A percentile compares a stretch with the other conserved stretches of the same genome.
Conservation (phyloP, 371 early-diverging fungal genomes). For the Paraphysoderma sedebokerense region DNA sequence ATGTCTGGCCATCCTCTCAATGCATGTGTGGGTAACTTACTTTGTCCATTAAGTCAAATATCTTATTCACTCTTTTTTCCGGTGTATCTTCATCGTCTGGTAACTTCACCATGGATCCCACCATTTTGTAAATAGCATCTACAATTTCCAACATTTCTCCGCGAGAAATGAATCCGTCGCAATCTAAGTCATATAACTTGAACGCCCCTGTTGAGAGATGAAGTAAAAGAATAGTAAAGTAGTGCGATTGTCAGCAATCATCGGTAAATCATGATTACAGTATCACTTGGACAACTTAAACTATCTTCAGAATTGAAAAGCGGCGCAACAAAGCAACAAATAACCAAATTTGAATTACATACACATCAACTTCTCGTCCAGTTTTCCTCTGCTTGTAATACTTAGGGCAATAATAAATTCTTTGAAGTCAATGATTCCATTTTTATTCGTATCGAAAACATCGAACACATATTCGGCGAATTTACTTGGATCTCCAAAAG, state of each 20-base stretch:
- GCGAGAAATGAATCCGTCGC: conserved; percentile 69
- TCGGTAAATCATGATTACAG: conserved; percentile 1
- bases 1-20: neutral
- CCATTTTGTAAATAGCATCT: conserved; percentile 85
- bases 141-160: conserved; percentile 82
- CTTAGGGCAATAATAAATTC: conserved; percentile 82
- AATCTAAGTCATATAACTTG: conserved; percentile 80
- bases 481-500: conserved; percentile 80
- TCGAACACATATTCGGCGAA: conserved; percentile 84
- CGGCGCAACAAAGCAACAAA: conserved; percentile 9
- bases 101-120: conserved; percentile 68
- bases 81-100: conserved; percentile 88
- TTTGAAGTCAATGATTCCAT: conserved; percentile 77
- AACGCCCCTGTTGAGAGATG: conserved; percentile 23
- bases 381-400: conserved; percentile 29
- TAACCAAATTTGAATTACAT: conserved; percentile 8
- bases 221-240: too few species aligned
- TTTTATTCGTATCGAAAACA: conserved; percentile 74
- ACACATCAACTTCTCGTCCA: conserved; percentile 81
- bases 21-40: conserved; percentile 15
- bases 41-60: conserved; percentile 75
- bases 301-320: conserved; percentile 14
- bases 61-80: conserved; percentile 75
- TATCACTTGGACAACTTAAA: conserved; percentile 15
- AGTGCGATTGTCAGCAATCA: too few species aligned